phyloP scores from a whole-genome alignment of 352 stramenopile genomes.

The Phytopythium montanum region DNA sequence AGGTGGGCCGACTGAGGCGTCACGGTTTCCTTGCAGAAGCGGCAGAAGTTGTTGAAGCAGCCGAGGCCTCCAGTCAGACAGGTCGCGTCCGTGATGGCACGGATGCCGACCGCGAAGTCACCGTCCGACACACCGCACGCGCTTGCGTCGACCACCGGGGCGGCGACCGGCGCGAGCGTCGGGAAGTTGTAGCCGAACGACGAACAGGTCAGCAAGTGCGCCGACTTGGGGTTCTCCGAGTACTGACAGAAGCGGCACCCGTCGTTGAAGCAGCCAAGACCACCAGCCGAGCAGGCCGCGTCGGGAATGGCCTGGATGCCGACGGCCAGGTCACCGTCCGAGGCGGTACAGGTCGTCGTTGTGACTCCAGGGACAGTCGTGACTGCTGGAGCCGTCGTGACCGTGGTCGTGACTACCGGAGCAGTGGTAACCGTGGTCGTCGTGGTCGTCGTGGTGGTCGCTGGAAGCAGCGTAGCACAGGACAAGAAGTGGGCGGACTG shows the following conservation, averaged over 20 bases:
- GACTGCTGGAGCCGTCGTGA: neutral
- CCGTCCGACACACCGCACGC: constrained; percentile 1
- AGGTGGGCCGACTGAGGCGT: constrained; percentile 32
- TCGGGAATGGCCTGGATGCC: constrained; percentile 29
- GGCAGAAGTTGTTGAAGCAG: constrained; percentile 34
- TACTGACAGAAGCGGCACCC: constrained; percentile 38
- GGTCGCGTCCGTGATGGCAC: constrained; percentile 20
- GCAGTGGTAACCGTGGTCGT: neutral
- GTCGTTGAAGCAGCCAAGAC: constrained; percentile 28
- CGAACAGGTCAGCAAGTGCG: constrained; percentile 24
- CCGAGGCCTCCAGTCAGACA: constrained; percentile 26
- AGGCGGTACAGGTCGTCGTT: constrained; percentile 8
- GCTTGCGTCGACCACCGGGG: neutral
- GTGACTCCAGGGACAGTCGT: neutral
- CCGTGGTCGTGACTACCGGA: neutral
- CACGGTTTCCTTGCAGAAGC: constrained; percentile 30
- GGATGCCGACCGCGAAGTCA: constrained; percentile 15
- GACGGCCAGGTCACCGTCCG: constrained; percentile 19
- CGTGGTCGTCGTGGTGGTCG: neutral
- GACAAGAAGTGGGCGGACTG: constrained; percentile 12
- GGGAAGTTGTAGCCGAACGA: constrained; percentile 23
- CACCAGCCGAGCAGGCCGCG: constrained; percentile 18
- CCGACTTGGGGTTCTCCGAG: constrained; percentile 28
- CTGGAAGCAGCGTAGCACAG: neutral
- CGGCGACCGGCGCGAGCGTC: neutral